Conservation (phyloP, 257 asterid genomes). For the Penstemon newberryi region DNA sequence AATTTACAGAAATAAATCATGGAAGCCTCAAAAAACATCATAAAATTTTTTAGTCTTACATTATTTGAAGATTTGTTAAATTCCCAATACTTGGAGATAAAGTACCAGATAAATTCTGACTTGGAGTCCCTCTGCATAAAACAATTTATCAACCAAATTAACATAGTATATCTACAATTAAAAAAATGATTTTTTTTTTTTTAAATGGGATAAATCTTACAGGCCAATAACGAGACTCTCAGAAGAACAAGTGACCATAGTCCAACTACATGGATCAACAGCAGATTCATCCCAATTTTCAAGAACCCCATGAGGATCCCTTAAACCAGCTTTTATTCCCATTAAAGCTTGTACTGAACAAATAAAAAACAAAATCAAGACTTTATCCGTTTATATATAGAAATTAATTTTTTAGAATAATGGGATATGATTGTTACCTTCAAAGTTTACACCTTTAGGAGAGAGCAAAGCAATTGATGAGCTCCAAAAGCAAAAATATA, state of each 20-base stretch:
- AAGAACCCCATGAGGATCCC: constrained; percentile 95
- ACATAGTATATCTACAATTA: not conserved
- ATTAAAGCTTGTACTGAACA: constrained; percentile 90
- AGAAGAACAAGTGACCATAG: constrained; percentile 90
- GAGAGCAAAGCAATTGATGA: constrained; percentile 66
- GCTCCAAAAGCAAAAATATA: constrained; percentile 43
- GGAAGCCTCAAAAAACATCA: not conserved
- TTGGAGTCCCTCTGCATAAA: constrained; percentile 88
- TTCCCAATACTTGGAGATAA: constrained; percentile 91
- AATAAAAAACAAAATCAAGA: constrained; percentile 8
- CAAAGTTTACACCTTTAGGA: constrained; percentile 95
- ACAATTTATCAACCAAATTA: constrained; percentile 39
- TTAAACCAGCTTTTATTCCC: constrained; percentile 65
- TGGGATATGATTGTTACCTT: constrained; percentile 50
- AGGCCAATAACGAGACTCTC: constrained; percentile 87
- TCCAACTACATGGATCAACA: constrained; percentile 99
- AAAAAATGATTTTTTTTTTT: not conserved
- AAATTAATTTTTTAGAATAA: constrained; percentile 1
- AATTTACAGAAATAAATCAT: constrained; percentile 1
- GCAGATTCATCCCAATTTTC: constrained; percentile 95
- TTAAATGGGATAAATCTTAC: constrained; percentile 44
- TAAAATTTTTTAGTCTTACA: constrained; percentile 48
- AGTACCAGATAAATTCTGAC: constrained; percentile 84
- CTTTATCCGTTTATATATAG: not conserved
- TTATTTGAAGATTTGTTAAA: constrained; percentile 79